Evolutionary conservation across 1,284 basidiomycete species (phyloP).

Genomic region (Rhodotorula sp.): DNA sequence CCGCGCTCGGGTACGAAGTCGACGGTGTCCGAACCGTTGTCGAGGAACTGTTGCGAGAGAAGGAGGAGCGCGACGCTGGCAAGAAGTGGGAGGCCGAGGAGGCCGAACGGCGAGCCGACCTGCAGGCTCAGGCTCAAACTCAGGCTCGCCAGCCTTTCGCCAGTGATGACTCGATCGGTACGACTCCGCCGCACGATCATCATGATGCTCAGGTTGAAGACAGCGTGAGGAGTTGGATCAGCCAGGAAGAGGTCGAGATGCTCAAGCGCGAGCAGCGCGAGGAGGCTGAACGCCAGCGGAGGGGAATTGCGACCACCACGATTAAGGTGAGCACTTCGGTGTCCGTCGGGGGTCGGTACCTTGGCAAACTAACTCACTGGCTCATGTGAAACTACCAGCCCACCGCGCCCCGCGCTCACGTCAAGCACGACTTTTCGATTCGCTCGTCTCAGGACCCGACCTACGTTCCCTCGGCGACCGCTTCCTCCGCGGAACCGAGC

Average conservation of each 20-base stretch:
- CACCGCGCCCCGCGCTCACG: neutral
- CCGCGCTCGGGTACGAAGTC: slow-evolving; percentile 35
- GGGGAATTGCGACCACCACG: neutral
- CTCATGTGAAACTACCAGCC: neutral
- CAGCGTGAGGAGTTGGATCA: slow-evolving; percentile 1
- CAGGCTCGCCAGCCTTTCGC: neutral
- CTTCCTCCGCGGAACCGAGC: neutral
- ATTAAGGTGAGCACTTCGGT: neutral
- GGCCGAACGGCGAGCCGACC: slow-evolving; percentile 13
- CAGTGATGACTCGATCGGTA: neutral
- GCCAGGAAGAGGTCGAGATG: slow-evolving; percentile 5
- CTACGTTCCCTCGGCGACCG: neutral
- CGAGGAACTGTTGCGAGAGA: slow-evolving; percentile 37
- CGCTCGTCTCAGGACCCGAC: slow-evolving; percentile 4
- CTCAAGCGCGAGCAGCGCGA: slow-evolving; percentile 5
- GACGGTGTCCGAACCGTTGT: slow-evolving; percentile 33
- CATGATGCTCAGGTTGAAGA: neutral
- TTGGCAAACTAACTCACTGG: too few relatives aligned
- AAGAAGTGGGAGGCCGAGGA: slow-evolving; percentile 23
- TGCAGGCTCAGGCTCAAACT: neutral
- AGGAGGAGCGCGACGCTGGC: slow-evolving; percentile 12
- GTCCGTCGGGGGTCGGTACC: neutral
- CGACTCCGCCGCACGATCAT: neutral
- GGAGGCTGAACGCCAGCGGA: neutral
- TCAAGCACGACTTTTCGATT: neutral